Percentiles rank a stretch among this genome's conserved stretches.
These are phyloP conservation scores for Trypanosoma theileri DNA, from an alignment of 208 protist genomes.

Conservation along the genomic window DNA sequence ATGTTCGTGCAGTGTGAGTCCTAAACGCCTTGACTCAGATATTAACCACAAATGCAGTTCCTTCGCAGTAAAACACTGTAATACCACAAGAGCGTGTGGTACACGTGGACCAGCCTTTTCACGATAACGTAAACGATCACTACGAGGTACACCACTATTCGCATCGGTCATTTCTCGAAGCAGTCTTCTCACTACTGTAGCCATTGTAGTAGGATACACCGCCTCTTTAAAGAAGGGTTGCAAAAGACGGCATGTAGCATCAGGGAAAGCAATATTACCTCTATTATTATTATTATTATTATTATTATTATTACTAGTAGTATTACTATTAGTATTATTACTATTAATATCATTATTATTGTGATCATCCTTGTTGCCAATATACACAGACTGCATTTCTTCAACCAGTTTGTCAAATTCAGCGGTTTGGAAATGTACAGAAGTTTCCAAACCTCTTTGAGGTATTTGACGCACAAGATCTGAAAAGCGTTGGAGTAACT, in stretches of 20 bases:
- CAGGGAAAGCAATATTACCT: slow-evolving; percentile 23
- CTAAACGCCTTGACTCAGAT: slow-evolving; percentile 19
- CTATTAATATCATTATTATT: too few relatives aligned
- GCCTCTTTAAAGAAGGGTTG: slow-evolving; percentile 29
- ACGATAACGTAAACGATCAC: slow-evolving; percentile 31
- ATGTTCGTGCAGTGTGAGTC: slow-evolving; percentile 34
- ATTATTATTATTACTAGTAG: slow-evolving; percentile 1
- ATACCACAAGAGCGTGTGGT: slow-evolving; percentile 19
- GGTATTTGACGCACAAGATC: slow-evolving; percentile 17
- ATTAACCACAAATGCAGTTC: slow-evolving; percentile 32
- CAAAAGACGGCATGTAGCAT: slow-evolving; percentile 24
- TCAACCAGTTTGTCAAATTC: slow-evolving; percentile 1
- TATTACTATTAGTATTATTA: not conserved
- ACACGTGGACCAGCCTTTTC: slow-evolving; percentile 19
- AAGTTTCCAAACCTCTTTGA: slow-evolving; percentile 8
- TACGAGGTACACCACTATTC: slow-evolving; percentile 25
- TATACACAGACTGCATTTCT: not conserved
- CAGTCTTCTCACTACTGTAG: slow-evolving; percentile 4
- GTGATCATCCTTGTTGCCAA: not conserved
- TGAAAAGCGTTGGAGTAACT: slow-evolving; percentile 18
- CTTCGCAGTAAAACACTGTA: slow-evolving; percentile 24
- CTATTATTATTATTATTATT: not conserved
- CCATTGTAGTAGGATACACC: slow-evolving; percentile 21
- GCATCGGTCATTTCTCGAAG: slow-evolving; percentile 21
- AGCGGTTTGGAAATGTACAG: not conserved